Evolutionary conservation across 164 flowering plant genomes (phyloP), one percentile per base, ranked within the genome.

Genomic region (Buxus sempervirens): DNA sequence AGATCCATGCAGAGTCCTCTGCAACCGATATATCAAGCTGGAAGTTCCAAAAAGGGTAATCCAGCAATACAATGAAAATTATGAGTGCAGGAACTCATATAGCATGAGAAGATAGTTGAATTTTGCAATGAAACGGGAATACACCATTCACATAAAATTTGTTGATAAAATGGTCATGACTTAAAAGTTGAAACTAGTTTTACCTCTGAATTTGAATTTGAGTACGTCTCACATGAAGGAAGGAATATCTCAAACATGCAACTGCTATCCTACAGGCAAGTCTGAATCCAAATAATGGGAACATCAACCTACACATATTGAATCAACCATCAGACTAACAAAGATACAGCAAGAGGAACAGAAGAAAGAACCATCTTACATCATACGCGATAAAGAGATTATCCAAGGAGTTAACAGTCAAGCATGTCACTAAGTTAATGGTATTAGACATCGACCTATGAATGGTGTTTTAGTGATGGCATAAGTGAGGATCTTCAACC

Each of bases 1-100:
- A 69, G 98, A 93, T 24, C 97, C 98, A 59, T 60, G 83, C 73
- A 93, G 71, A 20, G 93, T 83, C 73, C 27, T 91, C 42, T 63
- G 71, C n/a, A 85, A 68, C 53, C 94, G 84, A 70, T 84, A 82
- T 54, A 78, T 61, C 42, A 84, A 25, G 54, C 94, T 93, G 83
- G 66, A 71, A 60, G 73, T 16, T 62, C 19, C 63, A 72, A 64
- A 72, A 68, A 20, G 65, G 15, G 18, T 23, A 48, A 65, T 28
- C 27, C 56, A 67, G n/a, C 20, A 54, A 63, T 45, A 53, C 7
- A 42, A 18, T n/a, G 54, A 3, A 27, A 41, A 12, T 21, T 23
- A 57, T 9, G 25, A 51, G 53, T 15, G 7, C 38, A 32, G 38
- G 7, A 45, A 45, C 18, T 10, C 18, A 10, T 4, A 59, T 27